These are phyloP conservation scores for Rosa rugosa DNA, from an alignment of 306 rosid genomes.

Conservation along the genomic window DNA sequence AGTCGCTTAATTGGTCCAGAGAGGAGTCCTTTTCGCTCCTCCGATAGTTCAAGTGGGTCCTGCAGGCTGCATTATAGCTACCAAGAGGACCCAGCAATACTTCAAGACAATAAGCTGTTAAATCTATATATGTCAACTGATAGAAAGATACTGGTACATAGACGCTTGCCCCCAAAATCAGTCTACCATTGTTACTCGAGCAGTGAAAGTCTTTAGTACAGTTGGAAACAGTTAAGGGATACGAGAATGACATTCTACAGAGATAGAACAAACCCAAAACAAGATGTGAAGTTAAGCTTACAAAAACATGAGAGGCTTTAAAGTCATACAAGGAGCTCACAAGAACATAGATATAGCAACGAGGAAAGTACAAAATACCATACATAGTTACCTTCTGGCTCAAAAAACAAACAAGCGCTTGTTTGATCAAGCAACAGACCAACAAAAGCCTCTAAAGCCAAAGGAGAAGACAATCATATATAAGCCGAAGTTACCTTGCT, in stretches of 20 bases:
- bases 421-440: constrained; percentile 18
- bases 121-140: constrained; percentile 5
- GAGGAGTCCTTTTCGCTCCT: constrained; percentile 12
- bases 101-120: not conserved
- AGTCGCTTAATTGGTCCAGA: not conserved
- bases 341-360: not conserved
- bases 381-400: not conserved
- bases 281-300: constrained; percentile 9
- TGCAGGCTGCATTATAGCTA: not conserved
- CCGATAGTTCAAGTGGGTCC: not conserved
- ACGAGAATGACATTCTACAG: constrained; percentile 12
- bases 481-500: constrained; percentile 66
- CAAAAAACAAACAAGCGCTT: constrained; percentile 5
- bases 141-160: not conserved
- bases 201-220: constrained; percentile 9
- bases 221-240: not conserved
- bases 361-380: not conserved
- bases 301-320: not conserved
- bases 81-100: constrained; percentile 12
- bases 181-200: constrained; percentile 19
- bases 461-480: constrained; percentile 21
- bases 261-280: constrained; percentile 19
- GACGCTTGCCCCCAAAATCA: constrained; percentile 14
- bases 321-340: constrained; percentile 5
- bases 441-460: constrained; percentile 9